These are phyloP conservation scores for Cucurbita ficifolia DNA, from an alignment of 306 rosid species.

Conservation along the genomic window DNA sequence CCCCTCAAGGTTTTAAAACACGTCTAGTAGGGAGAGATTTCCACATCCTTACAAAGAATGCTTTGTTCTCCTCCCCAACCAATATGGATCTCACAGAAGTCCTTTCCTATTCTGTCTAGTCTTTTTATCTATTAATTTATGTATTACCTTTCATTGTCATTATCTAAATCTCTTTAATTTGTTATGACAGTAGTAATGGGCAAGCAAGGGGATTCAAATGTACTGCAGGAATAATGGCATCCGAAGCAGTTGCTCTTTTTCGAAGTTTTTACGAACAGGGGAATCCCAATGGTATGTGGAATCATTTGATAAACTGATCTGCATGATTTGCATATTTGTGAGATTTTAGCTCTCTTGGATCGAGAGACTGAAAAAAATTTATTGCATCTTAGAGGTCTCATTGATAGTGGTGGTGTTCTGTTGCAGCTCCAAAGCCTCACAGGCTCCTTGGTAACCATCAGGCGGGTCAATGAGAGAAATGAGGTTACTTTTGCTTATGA, in stretches of 20 bases:
- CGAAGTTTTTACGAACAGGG: conserved; percentile 84
- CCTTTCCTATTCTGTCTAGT: background rate
- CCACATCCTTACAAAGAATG: too few relatives aligned
- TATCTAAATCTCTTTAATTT: conserved; percentile 5
- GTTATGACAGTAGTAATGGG: conserved; percentile 22
- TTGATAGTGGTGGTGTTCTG: background rate
- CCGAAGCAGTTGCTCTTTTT: conserved; percentile 69
- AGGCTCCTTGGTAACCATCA: conserved; percentile 28
- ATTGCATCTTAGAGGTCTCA: background rate
- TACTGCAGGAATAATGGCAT: conserved; percentile 76
- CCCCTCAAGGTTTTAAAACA: too few relatives aligned
- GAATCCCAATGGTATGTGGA: conserved; percentile 67
- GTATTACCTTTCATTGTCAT: background rate
- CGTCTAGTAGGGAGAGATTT: too few relatives aligned
- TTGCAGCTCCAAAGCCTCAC: conserved; percentile 94
- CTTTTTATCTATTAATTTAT: background rate
- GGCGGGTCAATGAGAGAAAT: conserved; percentile 4
- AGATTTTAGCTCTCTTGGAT: background rate
- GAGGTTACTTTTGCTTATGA: background rate
- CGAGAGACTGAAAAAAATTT: background rate
- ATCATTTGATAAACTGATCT: background rate
- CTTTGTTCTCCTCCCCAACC: too few relatives aligned
- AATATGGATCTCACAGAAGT: background rate
- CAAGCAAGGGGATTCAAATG: conserved; percentile 53
- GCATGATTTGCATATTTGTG: background rate